Base-by-base conservation (phyloP, 495 filamentous ascomycete genomes). In the Penicillium angulare region DNA sequence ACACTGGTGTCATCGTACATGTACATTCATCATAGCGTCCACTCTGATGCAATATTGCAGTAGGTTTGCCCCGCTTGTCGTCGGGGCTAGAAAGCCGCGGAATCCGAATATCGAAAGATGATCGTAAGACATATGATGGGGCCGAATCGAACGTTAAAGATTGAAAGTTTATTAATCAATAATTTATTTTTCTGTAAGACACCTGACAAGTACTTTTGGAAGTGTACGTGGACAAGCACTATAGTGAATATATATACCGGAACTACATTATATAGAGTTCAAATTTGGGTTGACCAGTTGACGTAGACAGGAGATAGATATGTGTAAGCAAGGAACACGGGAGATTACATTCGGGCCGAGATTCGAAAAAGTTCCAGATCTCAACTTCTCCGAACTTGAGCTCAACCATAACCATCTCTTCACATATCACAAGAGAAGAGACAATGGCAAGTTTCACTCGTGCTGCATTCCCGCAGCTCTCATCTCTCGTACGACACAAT, bases 381-480 rank as follows among this genome's bases (percentile, higher is more conserved):
- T 20, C 50, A 24, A 26, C 38, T 29, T 42, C 51, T 42, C 43
- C 35, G 35, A 13, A 36, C 45, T 34, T 20, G 15, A 35, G 26
- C 17, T 22, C 23, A 23, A 45, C 9, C 17, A 10, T 13, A 41
- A n/a, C n/a, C n/a, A n/a, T n/a, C n/a, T n/a, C n/a, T n/a, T n/a
- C n/a, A n/a, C n/a, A n/a, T n/a, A n/a, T n/a, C n/a, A n/a, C n/a
- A n/a, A n/a, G n/a, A n/a, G n/a, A n/a, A 38, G 13, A 12, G 27
- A 31, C 13, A 27, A 67, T 66, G 56, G 39, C 59, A n/a, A 27
- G n/a, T 41, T 36, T 72, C 39, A 24, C 61, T 50, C 68, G 61
- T 15, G 40, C 57, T 55, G 51, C 51, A 34, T 39, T 61, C 6
- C 50, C 52, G 42, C 68, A 52, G 47, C 50, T 59, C 33, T 44